Conservation (phyloP, 2,329 filamentous ascomycete species). For the Pseudofabraea citricarpa region DNA sequence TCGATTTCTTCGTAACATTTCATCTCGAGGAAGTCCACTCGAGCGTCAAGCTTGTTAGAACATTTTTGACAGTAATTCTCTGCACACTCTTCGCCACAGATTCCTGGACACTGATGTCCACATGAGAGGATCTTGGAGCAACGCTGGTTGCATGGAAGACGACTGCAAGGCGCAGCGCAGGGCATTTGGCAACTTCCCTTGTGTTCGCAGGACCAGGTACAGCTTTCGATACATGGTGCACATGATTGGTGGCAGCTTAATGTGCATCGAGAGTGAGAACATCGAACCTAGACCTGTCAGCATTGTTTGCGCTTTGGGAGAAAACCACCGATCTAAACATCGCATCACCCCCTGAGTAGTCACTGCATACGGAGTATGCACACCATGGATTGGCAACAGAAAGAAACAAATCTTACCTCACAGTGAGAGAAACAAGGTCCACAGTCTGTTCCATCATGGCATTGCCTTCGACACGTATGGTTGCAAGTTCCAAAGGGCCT, state of each 20-base stretch:
- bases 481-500: slow-evolving; percentile 48
- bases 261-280: slow-evolving; percentile 51
- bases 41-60: slow-evolving; percentile 33
- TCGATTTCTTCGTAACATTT: slow-evolving; percentile 52
- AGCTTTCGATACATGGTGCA: slow-evolving; percentile 53
- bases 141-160: slow-evolving; percentile 58
- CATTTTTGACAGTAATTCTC: slow-evolving; percentile 52
- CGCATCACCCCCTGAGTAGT: slow-evolving; percentile 23
- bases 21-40: slow-evolving; percentile 53
- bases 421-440: slow-evolving; percentile 43
- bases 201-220: slow-evolving; percentile 52
- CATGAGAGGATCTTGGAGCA: slow-evolving; percentile 50
- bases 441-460: slow-evolving; percentile 46
- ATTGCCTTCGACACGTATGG: slow-evolving; percentile 47
- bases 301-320: not conserved
- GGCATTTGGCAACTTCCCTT: slow-evolving; percentile 33
- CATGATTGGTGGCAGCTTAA: slow-evolving; percentile 57
- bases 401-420: slow-evolving; percentile 43
- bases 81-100: slow-evolving; percentile 63
- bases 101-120: slow-evolving; percentile 58
- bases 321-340: slow-evolving; percentile 30
- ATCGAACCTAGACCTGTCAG: slow-evolving; percentile 44
- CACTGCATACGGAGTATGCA: not conserved
- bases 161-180: slow-evolving; percentile 64
- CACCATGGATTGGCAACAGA: slow-evolving; percentile 40